A percentile compares a stretch with the other conserved stretches of the same genome.
Evolutionary conservation across 495 filamentous ascomycete genomes (phyloP).

Genomic region (Penicillium coprophilum): DNA sequence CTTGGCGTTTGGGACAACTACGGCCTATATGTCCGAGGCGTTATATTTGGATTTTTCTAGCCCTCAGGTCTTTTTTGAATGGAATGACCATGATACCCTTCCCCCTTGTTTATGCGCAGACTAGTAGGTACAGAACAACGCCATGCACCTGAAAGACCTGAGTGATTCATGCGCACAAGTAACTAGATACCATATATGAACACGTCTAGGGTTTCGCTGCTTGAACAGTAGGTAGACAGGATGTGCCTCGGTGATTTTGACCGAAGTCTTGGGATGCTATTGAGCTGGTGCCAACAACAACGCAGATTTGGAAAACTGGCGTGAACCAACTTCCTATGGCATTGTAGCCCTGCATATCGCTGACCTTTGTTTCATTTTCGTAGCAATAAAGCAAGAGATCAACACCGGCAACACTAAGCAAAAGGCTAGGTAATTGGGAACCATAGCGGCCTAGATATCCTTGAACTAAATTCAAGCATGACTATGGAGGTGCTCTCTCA

Average conservation of each 20-base stretch:
- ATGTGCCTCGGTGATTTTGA: background rate
- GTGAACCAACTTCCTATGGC: background rate
- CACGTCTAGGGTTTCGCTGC: background rate
- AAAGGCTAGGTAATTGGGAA: background rate
- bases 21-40: conserved; percentile 19
- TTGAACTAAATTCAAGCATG: background rate
- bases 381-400: background rate
- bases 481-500: background rate
- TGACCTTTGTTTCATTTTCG: background rate
- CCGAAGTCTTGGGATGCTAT: background rate
- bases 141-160: background rate
- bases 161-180: background rate
- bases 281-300: background rate
- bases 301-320: background rate
- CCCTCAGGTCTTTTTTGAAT: conserved; percentile 16
- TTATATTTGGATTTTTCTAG: conserved; percentile 21
- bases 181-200: background rate
- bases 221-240: background rate
- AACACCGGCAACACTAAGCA: background rate
- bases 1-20: conserved; percentile 19
- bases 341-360: background rate
- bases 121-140: background rate
- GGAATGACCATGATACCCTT: conserved; percentile 31
- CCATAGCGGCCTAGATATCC: background rate
- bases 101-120: background rate